These are phyloP conservation scores for Phaeosphaeriaceae sp. DNA, from an alignment of 2,329 filamentous ascomycete species.

Conservation along the genomic window DNA sequence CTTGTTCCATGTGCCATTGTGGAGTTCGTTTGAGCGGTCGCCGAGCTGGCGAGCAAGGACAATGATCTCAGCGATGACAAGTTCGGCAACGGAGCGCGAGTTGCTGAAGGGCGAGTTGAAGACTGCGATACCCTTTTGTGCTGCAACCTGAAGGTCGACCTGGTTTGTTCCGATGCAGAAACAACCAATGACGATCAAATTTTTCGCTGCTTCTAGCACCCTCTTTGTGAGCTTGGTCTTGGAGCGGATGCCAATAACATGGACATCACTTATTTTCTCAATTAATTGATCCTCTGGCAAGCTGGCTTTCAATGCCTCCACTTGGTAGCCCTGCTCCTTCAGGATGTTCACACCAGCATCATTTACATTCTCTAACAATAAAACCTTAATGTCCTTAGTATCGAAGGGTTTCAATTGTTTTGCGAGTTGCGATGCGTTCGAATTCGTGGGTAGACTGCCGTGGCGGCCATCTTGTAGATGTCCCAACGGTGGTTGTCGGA, in stretches of 20 bases:
- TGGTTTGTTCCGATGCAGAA: constrained; percentile 99
- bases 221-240: constrained; percentile 93
- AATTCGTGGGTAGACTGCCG: constrained; percentile 25
- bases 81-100: constrained; percentile 93
- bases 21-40: constrained; percentile 93
- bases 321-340: constrained; percentile 87
- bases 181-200: constrained; percentile 93
- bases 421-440: constrained; percentile 47
- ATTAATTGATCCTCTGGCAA: constrained; percentile 92
- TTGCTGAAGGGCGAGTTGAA: constrained; percentile 99
- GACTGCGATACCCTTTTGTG: constrained; percentile 86
- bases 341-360: constrained; percentile 85
- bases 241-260: constrained; percentile 96
- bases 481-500: constrained; percentile 46
- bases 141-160: constrained; percentile 84
- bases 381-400: constrained; percentile 93
- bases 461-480: constrained; percentile 47
- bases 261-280: constrained; percentile 96
- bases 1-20: constrained; percentile 96
- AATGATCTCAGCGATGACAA: constrained; percentile 95
- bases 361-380: constrained; percentile 96
- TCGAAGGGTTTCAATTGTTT: constrained; percentile 96
- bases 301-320: constrained; percentile 88
- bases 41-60: constrained; percentile 87
- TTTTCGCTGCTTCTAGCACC: constrained; percentile 87